Evolutionary conservation across 177 flowering plant genomes (phyloP).

Genomic region (Vitis hybrid): DNA sequence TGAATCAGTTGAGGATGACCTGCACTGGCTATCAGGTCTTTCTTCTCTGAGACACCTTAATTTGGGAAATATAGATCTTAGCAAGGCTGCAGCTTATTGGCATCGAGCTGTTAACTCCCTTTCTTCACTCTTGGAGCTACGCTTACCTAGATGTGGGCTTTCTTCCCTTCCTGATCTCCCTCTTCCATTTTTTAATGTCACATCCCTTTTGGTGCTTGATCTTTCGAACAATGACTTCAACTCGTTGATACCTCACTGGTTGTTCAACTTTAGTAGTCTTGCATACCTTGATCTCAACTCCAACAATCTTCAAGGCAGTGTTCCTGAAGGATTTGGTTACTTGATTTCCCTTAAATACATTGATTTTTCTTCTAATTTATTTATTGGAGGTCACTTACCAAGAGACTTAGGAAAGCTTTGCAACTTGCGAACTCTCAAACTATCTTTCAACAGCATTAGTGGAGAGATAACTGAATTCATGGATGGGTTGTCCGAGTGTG

Average conservation of each 20-base stretch:
- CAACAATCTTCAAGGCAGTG: conserved; percentile 12
- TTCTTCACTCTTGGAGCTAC: conserved; percentile 20
- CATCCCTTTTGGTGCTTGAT: conserved; percentile 22
- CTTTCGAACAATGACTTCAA: conserved; percentile 21
- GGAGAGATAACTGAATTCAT: conserved; percentile 15
- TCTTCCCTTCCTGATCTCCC: conserved; percentile 6
- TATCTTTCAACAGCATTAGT: conserved; percentile 7
- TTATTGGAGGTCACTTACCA: conserved; percentile 4
- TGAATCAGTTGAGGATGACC: conserved; percentile 3
- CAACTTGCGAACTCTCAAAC: background rate
- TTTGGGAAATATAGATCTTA: conserved; percentile 15
- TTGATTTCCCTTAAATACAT: conserved; percentile 7
- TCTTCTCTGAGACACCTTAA: conserved; percentile 14
- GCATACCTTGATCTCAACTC: conserved; percentile 11
- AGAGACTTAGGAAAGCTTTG: conserved; percentile 17
- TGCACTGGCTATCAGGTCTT: conserved; percentile 15
- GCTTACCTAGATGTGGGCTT: conserved; percentile 17
- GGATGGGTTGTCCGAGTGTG: conserved; percentile 14
- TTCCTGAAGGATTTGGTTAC: conserved; percentile 13
- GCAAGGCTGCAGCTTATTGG: conserved; percentile 12
- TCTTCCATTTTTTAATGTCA: conserved; percentile 7
- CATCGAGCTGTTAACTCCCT: conserved; percentile 13
- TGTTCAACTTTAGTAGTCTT: conserved; percentile 18
- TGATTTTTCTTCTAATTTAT: conserved; percentile 10
- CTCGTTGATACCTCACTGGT: conserved; percentile 22